Conservation (phyloP, 345 rosid genomes). For the Garcia nutans region DNA sequence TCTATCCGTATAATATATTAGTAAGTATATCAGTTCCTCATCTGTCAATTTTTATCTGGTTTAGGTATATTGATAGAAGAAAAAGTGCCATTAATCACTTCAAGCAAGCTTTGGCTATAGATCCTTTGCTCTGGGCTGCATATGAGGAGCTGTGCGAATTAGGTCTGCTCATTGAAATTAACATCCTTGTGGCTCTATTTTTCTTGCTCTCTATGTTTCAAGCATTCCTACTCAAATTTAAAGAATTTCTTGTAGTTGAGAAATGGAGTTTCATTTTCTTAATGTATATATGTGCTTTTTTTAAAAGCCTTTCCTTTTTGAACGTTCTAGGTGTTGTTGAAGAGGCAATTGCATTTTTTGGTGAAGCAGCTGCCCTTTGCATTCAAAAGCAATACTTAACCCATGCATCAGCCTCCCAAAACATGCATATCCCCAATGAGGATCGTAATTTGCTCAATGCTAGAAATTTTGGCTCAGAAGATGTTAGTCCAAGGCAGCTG, state of each 20-base stretch:
- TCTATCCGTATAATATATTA: background rate
- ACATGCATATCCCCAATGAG: constrained; percentile 46
- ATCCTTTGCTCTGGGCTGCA: constrained; percentile 95
- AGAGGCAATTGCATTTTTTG: constrained; percentile 79
- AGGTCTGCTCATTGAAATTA: constrained; percentile 51
- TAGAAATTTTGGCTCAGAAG: constrained; percentile 51
- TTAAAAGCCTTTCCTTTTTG: constrained; percentile 5
- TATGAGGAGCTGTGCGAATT: constrained; percentile 85
- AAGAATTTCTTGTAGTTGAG: background rate
- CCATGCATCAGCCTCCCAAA: constrained; percentile 44
- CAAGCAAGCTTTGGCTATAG: constrained; percentile 75
- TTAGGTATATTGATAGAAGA: constrained; percentile 92
- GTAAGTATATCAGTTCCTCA: constrained; percentile 15
- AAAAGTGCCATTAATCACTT: constrained; percentile 76
- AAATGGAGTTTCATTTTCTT: background rate
- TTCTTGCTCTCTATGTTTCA: constrained; percentile 3
- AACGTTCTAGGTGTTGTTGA: constrained; percentile 76
- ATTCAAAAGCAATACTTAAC: constrained; percentile 78
- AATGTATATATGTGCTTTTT: constrained; percentile 1
- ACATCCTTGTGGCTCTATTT: background rate
- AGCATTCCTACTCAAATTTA: background rate
- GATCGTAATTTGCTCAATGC: constrained; percentile 52
- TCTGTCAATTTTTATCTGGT: constrained; percentile 12
- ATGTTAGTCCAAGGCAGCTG: constrained; percentile 61
- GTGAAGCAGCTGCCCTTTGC: constrained; percentile 79